phyloP scores from a whole-genome alignment of 2,329 filamentous ascomycete species.

The Diatrype stigma region DNA sequence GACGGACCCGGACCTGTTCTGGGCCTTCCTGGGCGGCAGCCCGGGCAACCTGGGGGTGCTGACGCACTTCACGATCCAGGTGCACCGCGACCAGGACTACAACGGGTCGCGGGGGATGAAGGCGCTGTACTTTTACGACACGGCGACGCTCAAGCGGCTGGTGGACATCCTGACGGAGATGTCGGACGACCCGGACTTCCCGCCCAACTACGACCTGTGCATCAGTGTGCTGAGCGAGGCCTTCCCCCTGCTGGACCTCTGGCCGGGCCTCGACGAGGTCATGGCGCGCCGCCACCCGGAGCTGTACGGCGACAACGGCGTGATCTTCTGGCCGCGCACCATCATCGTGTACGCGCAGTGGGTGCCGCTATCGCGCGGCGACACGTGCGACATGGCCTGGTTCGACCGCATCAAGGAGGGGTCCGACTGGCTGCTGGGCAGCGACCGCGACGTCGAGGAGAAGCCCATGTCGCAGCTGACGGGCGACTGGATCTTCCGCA shows the following conservation, averaged over 20 bases:
- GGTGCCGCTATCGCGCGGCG: conserved; percentile 34
- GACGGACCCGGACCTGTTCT: conserved; percentile 53
- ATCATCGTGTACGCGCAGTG: conserved; percentile 47
- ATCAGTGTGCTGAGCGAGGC: conserved; percentile 42
- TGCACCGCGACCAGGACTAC: conserved; percentile 34
- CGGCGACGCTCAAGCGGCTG: conserved; percentile 32
- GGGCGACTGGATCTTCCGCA: conserved; percentile 41
- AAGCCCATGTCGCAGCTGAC: conserved; percentile 43
- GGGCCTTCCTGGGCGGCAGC: conserved; percentile 54
- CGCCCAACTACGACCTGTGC: conserved; percentile 43
- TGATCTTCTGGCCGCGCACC: conserved; percentile 33
- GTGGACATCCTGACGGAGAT: conserved; percentile 38
- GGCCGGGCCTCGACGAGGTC: conserved; percentile 31
- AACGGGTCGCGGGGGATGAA: conserved; percentile 38
- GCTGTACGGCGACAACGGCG: conserved; percentile 31
- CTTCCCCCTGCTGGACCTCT: conserved; percentile 32
- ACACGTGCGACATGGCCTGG: conserved; percentile 31
- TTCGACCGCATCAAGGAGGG: conserved; percentile 30
- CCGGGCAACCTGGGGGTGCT: conserved; percentile 56
- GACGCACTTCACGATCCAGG: conserved; percentile 47
- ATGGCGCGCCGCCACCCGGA: conserved; percentile 31
- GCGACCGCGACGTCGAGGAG: conserved; percentile 28
- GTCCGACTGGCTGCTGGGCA: conserved; percentile 34
- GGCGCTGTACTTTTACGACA: conserved; percentile 36
- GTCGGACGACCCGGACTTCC: conserved; percentile 38